Conservation (phyloP, 192 early-diverging fungal species). For the Backusella macrospora region DNA sequence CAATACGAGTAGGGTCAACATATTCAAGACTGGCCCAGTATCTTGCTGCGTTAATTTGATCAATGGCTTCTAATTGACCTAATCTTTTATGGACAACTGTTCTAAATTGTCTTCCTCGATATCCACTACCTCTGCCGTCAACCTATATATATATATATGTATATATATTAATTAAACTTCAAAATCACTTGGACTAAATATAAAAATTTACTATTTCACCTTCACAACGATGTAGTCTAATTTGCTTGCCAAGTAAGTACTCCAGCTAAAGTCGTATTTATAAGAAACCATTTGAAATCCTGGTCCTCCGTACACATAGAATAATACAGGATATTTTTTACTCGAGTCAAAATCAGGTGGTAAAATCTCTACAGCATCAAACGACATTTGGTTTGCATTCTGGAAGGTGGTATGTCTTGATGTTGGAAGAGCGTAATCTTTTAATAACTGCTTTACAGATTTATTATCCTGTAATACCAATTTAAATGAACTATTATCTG, state of each 20-base stretch:
- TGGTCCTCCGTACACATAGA: constrained; percentile 94
- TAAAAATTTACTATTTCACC: constrained; percentile 22
- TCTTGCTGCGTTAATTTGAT: constrained; percentile 82
- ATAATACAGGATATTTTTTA: constrained; percentile 82
- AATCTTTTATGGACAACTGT: constrained; percentile 72
- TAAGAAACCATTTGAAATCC: constrained; percentile 78
- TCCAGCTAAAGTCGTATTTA: constrained; percentile 68
- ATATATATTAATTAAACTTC: no score
- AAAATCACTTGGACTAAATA: background rate
- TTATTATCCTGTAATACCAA: constrained; percentile 60
- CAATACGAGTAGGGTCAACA: constrained; percentile 77
- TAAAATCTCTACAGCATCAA: constrained; percentile 75
- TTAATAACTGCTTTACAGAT: constrained; percentile 43
- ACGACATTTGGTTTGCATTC: constrained; percentile 24
- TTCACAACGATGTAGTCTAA: constrained; percentile 69
- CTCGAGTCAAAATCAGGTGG: constrained; percentile 76
- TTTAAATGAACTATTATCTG: constrained; percentile 52
- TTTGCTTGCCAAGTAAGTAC: constrained; percentile 63
- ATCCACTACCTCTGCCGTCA: constrained; percentile 90
- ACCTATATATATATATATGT: constrained; percentile 32
- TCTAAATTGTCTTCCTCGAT: constrained; percentile 80
- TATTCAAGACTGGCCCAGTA: constrained; percentile 65
- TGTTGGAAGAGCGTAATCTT: constrained; percentile 61
- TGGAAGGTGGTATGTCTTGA: background rate
- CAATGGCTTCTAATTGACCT: constrained; percentile 82